Base-by-base conservation (phyloP, 768 basidiomycete species). In the Albatrellus ellisii region DNA sequence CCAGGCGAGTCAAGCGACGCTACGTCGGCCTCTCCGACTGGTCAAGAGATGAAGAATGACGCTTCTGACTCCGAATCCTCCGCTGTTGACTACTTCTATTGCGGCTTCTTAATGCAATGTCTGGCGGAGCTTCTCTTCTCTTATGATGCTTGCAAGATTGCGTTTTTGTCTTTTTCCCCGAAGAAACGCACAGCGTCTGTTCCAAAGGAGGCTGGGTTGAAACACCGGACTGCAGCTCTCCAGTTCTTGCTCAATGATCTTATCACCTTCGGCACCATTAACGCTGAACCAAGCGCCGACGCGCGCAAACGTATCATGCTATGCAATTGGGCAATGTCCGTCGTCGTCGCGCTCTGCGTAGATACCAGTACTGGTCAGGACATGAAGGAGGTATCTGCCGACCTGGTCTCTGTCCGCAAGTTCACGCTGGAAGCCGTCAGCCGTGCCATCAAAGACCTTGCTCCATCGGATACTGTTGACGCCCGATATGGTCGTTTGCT, bases 41-140 rank as follows among this genome's bases (percentile, higher is more conserved):
- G 46, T 18, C 26, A 22, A 6, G 40, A 49, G 35, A 41, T 41
- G 5, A 14, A 41, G 10, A 43, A 48, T 26, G 41, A 33, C 12
- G 27, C 12, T 21, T 31, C 22, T 7, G n/a, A 22, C 2, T 18
- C 40, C 4, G 29, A 41, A 6, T 14, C 29, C 9, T 14, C 14
- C 11, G 27, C 18, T 11, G 17, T 31, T 31, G 56, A 63, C 51
- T 62, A 63, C 42, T 66, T 62, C 60, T 86, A 84, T 52, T 66
- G 72, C 12, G 84, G 79, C 54, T 89, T 92, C 69, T 62, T 89
- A 48, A 88, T 92, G 82, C 86, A 91, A 56, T 83, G 79, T 50
- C 66, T 97, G 35, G 87, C 90, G 2, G 95, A 99, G 61, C 65
- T 98, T 8, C 62, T 95, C 10, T 88, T 94, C 46, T 97, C 90